Conservation (phyloP, 1,139 yeast genomes). For the Hansenula anomala region DNA sequence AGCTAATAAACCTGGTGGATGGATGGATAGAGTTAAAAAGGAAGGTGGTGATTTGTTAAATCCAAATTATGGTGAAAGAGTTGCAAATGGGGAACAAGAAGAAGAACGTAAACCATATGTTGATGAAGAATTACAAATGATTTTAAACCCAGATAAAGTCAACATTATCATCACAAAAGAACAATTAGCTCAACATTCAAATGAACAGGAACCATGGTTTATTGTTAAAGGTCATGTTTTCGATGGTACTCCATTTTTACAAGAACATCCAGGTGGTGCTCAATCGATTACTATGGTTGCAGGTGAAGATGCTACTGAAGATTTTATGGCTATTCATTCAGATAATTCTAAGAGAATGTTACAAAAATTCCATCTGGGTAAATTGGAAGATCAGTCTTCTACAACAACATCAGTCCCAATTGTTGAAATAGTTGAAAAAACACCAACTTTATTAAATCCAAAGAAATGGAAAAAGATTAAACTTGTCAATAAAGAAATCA, state of each 20-base stretch:
- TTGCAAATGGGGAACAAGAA: slow-evolving; percentile 11
- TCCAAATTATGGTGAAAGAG: slow-evolving; percentile 26
- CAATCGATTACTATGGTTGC: slow-evolving; percentile 52
- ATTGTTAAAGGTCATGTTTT: slow-evolving; percentile 53
- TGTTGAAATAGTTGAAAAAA: not conserved
- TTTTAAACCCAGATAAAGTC: slow-evolving; percentile 21
- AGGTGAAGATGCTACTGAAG: slow-evolving; percentile 59
- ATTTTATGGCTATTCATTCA: slow-evolving; percentile 32
- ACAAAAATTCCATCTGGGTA: slow-evolving; percentile 22
- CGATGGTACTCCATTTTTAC: slow-evolving; percentile 45
- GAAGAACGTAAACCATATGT: slow-evolving; percentile 7
- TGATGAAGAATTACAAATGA: slow-evolving; percentile 22
- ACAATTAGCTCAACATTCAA: slow-evolving; percentile 48
- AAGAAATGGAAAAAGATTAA: slow-evolving; percentile 20
- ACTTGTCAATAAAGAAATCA: slow-evolving; percentile 13
- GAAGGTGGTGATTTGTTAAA: slow-evolving; percentile 29
- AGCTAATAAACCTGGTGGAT: slow-evolving; percentile 26
- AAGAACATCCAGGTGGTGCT: slow-evolving; percentile 57
- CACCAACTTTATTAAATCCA: slow-evolving; percentile 19
- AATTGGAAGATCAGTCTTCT: slow-evolving; percentile 6
- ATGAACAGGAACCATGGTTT: slow-evolving; percentile 51
- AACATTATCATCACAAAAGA: slow-evolving; percentile 30
- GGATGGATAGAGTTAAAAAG: slow-evolving; percentile 31
- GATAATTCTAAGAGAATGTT: slow-evolving; percentile 23
- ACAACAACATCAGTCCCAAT: not conserved